Percentiles rank a stretch among this genome's conserved stretches.
phyloP scores from a whole-genome alignment of 768 basidiomycete species.

The Royoungia palumana region DNA sequence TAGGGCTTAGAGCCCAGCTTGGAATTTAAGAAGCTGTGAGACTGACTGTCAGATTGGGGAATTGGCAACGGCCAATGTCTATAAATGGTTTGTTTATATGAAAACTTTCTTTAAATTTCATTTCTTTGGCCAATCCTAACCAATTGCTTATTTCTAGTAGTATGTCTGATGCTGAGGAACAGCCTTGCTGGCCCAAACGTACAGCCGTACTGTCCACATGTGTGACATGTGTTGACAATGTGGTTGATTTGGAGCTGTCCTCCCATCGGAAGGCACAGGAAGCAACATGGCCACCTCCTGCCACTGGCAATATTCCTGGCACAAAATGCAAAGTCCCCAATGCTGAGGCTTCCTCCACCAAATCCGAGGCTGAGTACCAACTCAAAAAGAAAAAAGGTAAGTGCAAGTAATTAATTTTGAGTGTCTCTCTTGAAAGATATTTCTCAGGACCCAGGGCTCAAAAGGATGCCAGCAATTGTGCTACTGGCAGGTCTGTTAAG shows the following conservation, averaged over 20 bases:
- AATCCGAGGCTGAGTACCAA: background rate
- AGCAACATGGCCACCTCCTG: background rate
- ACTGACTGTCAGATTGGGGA: background rate
- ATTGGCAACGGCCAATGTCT: background rate
- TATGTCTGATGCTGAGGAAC: conserved; percentile 2
- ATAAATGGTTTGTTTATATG: background rate
- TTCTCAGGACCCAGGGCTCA: too few species aligned
- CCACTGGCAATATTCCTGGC: background rate
- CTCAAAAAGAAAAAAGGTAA: background rate
- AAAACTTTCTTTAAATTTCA: background rate
- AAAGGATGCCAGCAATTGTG: too few species aligned
- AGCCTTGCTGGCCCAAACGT: background rate
- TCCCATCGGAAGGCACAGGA: background rate
- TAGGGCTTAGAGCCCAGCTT: background rate
- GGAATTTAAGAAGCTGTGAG: background rate
- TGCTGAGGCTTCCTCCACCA: too few species aligned
- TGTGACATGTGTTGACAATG: conserved; percentile 2
- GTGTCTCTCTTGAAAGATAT: background rate
- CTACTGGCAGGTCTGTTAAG: too few species aligned
- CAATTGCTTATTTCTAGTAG: background rate
- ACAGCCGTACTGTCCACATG: background rate
- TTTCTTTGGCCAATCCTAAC: background rate
- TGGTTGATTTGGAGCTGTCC: background rate
- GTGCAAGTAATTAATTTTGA: background rate
- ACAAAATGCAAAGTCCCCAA: background rate